Conservation (phyloP, 495 filamentous ascomycete genomes). For the Podospora tetraspora region DNA sequence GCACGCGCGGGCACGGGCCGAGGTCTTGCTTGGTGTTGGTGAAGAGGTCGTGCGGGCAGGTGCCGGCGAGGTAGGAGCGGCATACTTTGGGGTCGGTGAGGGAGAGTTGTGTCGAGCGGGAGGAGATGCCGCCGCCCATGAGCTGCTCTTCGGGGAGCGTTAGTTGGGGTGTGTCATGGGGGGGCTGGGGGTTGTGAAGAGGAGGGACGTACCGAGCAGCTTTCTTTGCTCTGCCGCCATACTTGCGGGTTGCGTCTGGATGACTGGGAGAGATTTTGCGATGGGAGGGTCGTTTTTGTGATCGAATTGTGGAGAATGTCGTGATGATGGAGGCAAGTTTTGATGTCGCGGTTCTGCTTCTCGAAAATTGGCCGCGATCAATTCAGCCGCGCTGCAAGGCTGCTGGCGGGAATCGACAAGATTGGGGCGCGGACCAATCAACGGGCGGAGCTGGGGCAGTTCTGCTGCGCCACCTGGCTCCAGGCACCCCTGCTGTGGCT, state of each 20-base stretch:
- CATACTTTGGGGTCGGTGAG: constrained; percentile 93
- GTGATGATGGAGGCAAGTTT: neutral
- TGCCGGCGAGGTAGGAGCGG: constrained; percentile 88
- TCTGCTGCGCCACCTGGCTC: neutral
- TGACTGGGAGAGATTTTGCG: neutral
- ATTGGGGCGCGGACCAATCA: neutral
- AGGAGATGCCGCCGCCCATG: constrained; percentile 66
- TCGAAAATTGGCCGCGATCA: neutral
- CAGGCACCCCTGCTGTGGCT: neutral
- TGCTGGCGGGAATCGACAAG: neutral
- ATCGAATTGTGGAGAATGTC: neutral
- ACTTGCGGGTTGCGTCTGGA: constrained; percentile 14
- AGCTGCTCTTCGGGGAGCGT: constrained; percentile 60
- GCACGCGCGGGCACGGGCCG: constrained; percentile 83
- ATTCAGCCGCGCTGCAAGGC: constrained; percentile 31
- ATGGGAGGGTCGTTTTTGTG: neutral
- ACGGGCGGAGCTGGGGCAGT: neutral
- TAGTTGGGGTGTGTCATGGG: constrained; percentile 6
- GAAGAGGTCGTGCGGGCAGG: constrained; percentile 98
- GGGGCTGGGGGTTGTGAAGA: constrained; percentile 1
- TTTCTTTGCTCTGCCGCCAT: constrained; percentile 97
- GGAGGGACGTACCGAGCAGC: constrained; percentile 66
- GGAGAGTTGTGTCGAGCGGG: constrained; percentile 70
- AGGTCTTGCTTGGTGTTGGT: constrained; percentile 99
- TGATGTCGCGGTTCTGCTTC: constrained; percentile 1